These are phyloP conservation scores for Didymella exigua DNA, from an alignment of 2,329 filamentous ascomycete species.

Conservation along the genomic window DNA sequence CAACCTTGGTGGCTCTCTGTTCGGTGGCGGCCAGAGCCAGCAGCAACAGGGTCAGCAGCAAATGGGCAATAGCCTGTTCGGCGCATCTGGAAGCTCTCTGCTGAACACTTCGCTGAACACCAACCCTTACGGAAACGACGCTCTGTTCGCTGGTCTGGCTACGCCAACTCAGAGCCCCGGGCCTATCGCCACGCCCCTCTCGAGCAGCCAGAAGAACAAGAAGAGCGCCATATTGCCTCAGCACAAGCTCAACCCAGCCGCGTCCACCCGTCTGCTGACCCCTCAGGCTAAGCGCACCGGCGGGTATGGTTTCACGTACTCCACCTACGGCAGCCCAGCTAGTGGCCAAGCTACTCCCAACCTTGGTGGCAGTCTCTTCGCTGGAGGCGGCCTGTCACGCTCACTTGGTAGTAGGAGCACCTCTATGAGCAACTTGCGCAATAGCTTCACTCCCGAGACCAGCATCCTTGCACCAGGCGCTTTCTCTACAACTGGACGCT, in stretches of 20 bases:
- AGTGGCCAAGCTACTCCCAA: conserved; percentile 66
- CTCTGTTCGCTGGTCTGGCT: conserved; percentile 78
- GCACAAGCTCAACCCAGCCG: conserved; percentile 83
- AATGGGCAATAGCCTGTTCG: conserved; percentile 57
- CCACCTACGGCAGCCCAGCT: conserved; percentile 82
- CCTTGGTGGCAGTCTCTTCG: conserved; percentile 60
- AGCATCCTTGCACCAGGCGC: conserved; percentile 86
- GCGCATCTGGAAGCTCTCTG: conserved; percentile 55
- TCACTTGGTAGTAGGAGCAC: conserved; percentile 79
- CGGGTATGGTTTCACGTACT: conserved; percentile 92
- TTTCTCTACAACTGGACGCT: conserved; percentile 68
- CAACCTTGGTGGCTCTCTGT: conserved; percentile 47
- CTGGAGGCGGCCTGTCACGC: conserved; percentile 67
- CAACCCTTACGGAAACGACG: conserved; percentile 89
- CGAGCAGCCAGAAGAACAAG: conserved; percentile 74
- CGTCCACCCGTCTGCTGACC: conserved; percentile 78
- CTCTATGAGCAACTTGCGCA: conserved; percentile 83
- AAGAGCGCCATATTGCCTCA: conserved; percentile 81
- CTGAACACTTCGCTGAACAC: conserved; percentile 64
- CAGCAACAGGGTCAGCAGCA: conserved; percentile 50
- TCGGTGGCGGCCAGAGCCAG: conserved; percentile 51
- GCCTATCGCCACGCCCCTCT: conserved; percentile 88
- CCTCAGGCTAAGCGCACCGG: conserved; percentile 71
- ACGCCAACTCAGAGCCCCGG: conserved; percentile 75
- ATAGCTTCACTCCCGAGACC: conserved; percentile 80